A percentile compares a stretch with the other conserved stretches of the same genome.
phyloP scores from a whole-genome alignment of 2,329 filamentous ascomycete genomes.

The Purpureocillium lavendulum region DNA sequence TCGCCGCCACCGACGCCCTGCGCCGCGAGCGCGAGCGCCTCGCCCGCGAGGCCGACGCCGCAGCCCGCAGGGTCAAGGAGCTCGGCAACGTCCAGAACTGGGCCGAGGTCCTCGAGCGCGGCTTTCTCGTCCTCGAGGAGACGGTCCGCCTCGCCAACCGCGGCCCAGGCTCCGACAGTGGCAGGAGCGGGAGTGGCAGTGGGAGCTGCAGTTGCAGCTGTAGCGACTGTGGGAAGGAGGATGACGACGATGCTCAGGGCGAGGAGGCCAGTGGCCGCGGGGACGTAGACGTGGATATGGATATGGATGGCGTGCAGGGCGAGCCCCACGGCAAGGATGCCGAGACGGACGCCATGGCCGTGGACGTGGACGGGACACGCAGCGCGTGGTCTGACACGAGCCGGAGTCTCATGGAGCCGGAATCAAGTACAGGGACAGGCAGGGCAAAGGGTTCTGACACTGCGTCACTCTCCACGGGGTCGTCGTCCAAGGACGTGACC shows the following conservation, averaged over 20 bases:
- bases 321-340: conserved; percentile 6
- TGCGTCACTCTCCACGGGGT: conserved; percentile 25
- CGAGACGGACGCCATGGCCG: conserved; percentile 8
- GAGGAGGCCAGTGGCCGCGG: conserved; percentile 2
- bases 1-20: conserved; percentile 50
- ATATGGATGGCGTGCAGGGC: conserved; percentile 7
- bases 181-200: conserved; percentile 6
- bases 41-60: conserved; percentile 53
- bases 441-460: conserved; percentile 28
- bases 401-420: conserved; percentile 26
- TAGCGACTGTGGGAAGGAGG: conserved; percentile 24
- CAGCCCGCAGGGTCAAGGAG: conserved; percentile 62
- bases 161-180: conserved; percentile 16
- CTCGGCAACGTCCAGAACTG: conserved; percentile 79
- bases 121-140: conserved; percentile 57
- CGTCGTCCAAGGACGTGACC: conserved; percentile 8
- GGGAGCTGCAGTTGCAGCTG: conserved; percentile 23
- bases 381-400: conserved; percentile 27
- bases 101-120: conserved; percentile 71
- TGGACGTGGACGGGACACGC: conserved; percentile 14
- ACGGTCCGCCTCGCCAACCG: conserved; percentile 47
- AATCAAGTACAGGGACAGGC: conserved; percentile 24
- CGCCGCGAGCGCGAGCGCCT: conserved; percentile 58
- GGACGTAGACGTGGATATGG: conserved; percentile 11
- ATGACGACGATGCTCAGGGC: conserved; percentile 10